Evolutionary conservation across 768 basidiomycete genomes (phyloP).

Genomic region (Hysterangium stoloniferum): DNA sequence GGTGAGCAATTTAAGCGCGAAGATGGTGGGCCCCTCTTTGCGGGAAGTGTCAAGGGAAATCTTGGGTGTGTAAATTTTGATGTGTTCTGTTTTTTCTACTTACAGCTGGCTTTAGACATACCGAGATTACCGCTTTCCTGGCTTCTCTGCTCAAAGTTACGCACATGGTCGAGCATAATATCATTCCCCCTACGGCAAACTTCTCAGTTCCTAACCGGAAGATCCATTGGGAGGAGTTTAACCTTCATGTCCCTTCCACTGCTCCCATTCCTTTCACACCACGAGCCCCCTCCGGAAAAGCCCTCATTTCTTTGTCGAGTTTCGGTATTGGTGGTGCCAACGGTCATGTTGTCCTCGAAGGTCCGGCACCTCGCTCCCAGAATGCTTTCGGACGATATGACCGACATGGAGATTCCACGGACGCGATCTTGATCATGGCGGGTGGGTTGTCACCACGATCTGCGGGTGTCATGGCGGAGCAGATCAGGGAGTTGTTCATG

Average conservation of each 20-base stretch:
- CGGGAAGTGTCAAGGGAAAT: conserved; percentile 42
- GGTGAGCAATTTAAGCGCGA: conserved; percentile 29
- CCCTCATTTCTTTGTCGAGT: conserved; percentile 34
- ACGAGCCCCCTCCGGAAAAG: conserved; percentile 19
- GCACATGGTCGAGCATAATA: conserved; percentile 28
- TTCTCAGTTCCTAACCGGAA: conserved; percentile 27
- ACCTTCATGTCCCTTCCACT: conserved; percentile 28
- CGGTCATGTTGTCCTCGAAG: conserved; percentile 34
- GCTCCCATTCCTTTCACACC: conserved; percentile 21
- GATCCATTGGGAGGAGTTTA: conserved; percentile 33
- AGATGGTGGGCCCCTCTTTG: conserved; percentile 23
- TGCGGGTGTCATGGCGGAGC: conserved; percentile 12
- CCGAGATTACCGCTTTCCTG: conserved; percentile 37
- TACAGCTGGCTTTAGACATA: conserved; percentile 22
- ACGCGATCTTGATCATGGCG: conserved; percentile 24
- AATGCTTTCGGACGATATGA: neutral
- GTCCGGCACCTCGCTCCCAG: neutral
- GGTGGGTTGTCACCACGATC: conserved; percentile 33
- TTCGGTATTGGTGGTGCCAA: conserved; percentile 40
- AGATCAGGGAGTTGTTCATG: neutral
- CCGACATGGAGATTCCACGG: neutral
- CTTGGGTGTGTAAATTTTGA: conserved; percentile 29
- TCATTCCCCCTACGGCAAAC: conserved; percentile 36
- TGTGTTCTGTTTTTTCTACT: conserved; percentile 4
- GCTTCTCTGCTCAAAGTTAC: conserved; percentile 38